Percentiles rank a stretch among this genome's conserved stretches.
These are phyloP conservation scores for Canna indica DNA, from an alignment of 176 grass and related monocot genomes.

Conservation along the genomic window DNA sequence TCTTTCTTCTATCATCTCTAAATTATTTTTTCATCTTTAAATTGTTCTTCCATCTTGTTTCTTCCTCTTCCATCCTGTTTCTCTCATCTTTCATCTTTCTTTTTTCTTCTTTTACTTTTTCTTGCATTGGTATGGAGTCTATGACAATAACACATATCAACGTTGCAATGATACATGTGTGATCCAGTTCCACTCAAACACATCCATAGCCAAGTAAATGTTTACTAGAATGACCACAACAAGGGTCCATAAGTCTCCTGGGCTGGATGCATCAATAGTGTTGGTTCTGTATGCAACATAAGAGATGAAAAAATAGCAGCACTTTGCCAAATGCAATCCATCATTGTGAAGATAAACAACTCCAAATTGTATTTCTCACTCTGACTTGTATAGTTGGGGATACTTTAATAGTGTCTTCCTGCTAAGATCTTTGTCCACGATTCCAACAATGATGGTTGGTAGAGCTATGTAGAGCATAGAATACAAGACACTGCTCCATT, in stretches of 20 bases:
- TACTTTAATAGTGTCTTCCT: slow-evolving; percentile 73
- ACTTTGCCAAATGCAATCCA: slow-evolving; percentile 84
- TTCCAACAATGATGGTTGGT: slow-evolving; percentile 73
- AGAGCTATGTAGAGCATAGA: slow-evolving; percentile 80
- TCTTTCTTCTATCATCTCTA: no score
- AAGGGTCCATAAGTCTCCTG: slow-evolving; percentile 80
- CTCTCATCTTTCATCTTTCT: no score
- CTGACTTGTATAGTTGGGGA: slow-evolving; percentile 64
- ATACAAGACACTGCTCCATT: slow-evolving; percentile 89
- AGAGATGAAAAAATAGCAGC: slow-evolving; percentile 65
- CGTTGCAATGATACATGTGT: no score
- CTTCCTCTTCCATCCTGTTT: no score
- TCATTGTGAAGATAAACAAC: slow-evolving; percentile 68
- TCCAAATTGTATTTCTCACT: slow-evolving; percentile 80
- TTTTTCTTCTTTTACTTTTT: no score
- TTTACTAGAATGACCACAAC: no score
- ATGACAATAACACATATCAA: no score
- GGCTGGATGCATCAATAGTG: slow-evolving; percentile 44
- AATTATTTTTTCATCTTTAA: no score
- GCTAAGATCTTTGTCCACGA: slow-evolving; percentile 85
- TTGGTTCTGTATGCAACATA: slow-evolving; percentile 73
- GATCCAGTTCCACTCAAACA: no score
- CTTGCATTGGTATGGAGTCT: no score
- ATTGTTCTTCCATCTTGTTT: no score
- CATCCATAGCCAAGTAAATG: no score